Evolutionary conservation across 257 asterid genomes (phyloP), one percentile per base, ranked within the genome.

Genomic region (Salvia hispanica): DNA sequence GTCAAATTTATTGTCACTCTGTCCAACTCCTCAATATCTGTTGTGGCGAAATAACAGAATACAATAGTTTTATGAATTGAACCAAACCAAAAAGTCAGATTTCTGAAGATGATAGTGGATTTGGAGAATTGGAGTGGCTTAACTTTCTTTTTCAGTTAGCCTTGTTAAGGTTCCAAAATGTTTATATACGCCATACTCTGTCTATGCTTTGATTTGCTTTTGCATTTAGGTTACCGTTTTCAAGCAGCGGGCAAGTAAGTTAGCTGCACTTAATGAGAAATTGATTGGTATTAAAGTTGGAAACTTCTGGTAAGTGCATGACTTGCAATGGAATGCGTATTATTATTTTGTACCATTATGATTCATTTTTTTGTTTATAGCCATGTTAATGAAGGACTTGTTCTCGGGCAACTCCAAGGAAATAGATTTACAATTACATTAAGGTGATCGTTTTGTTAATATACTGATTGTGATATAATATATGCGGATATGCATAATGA

Each of bases 341-440:
- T 74, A 43, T 76, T 39, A 59, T 58, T 53, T 52, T 12, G 18
- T 70, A 62, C 69, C 48, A 58, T 68, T 39, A 28, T 70, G 47
- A 44, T 71, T 43, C 52, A 43, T 55, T 66, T 56, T 12, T 40
- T 66, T 51, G 71, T 60, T 47, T 76, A 64, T 87, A 90, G 98
- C 89, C 78, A 93, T 82, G 97, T 90, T 69, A 70, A 85, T 52
- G 97, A 88, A 33, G 99, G 95, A 62, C 95, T 93, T 69, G 84
- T 83, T 76, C 92, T 93, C 70, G 99, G 99, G 72, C 89, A 88
- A 81, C 96, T 93, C 51, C 85, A 85, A 72, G 98, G 98, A 67
- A 92, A 92, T 81, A 92, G 78, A 66, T 92, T 92, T 78, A 92
- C 97, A 31, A 77, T 92, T 57, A 89, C 95, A 62, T 83, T 92